A percentile compares a stretch with the other conserved stretches of the same genome.
These are phyloP conservation scores for Phytophthora cactorum DNA, from an alignment of 352 stramenopile genomes.

Conservation along the genomic window DNA sequence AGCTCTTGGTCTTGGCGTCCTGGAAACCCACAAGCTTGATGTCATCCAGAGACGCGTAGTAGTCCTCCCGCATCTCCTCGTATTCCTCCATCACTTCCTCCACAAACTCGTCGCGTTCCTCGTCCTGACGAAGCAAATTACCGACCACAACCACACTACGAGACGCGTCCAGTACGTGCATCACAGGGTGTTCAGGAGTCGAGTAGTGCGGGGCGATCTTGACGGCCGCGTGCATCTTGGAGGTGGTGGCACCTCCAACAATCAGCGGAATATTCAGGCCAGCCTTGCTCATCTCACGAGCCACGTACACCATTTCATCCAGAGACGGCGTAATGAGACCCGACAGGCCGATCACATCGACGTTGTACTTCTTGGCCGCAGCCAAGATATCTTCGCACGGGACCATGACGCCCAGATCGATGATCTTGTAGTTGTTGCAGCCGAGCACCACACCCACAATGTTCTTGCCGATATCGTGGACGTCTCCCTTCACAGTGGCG, in stretches of 20 bases:
- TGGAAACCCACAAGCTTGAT: constrained; percentile 70
- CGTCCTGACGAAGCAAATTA: constrained; percentile 89
- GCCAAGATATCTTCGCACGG: constrained; percentile 88
- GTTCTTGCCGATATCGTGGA: constrained; percentile 99
- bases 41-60: constrained; percentile 80
- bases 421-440: constrained; percentile 99
- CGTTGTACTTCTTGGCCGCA: constrained; percentile 78
- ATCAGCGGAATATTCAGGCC: constrained; percentile 95
- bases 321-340: constrained; percentile 98
- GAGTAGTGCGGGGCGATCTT: constrained; percentile 98
- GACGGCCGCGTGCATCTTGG: constrained; percentile 98
- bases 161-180: constrained; percentile 98
- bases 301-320: constrained; percentile 98
- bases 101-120: constrained; percentile 94
- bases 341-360: constrained; percentile 97
- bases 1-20: constrained; percentile 66
- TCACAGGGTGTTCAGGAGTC: constrained; percentile 94
- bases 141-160: constrained; percentile 95
- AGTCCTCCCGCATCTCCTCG: constrained; percentile 90
- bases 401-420: constrained; percentile 98
- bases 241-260: constrained; percentile 97
- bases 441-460: constrained; percentile 98
- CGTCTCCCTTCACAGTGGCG: constrained; percentile 98
- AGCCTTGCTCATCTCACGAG: constrained; percentile 95
- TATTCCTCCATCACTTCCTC: constrained; percentile 95